Base-by-base conservation (phyloP, 169 alveolate species). In the Cardiosporidium cionae region DNA sequence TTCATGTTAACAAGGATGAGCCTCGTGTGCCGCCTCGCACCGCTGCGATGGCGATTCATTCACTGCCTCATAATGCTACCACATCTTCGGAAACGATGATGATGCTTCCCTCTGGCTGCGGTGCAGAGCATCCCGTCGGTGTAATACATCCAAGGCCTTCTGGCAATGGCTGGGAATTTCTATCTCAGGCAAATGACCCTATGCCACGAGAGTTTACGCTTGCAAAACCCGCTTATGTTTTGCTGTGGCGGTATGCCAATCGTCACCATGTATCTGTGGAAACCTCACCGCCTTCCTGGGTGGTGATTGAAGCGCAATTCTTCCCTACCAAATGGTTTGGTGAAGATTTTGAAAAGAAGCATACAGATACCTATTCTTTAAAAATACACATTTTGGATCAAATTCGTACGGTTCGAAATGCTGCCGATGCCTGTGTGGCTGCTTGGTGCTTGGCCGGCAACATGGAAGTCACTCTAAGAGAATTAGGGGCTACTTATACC, bases 371-470 rank as follows among this genome's bases (percentile, higher is more conserved):
- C 16, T 44, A 16, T 44, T 16, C 16, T 44, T n/a, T 44, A 16
- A 44, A 44, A 44, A n/a, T 44, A 16, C 58, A n/a, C n/a, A 44
- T 44, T n/a, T n/a, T 44, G n/a, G 58, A 44, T 44, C 58, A 44
- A n/a, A 16, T 44, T 16, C 16, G 58, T 16, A n/a, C 58, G 16
- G 58, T 44, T 44, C 16, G n/a, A n/a, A 44, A 16, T 44, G 16
- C n/a, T 44, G 58, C 36, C 16, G 71, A 65, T 2, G 80, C 80
- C 7, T 34, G 33, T 25, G 6, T 74, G 7, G 36, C 54, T 36
- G 80, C 80, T 1, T 74, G 80, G 80, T 65, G 72, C 6, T 44
- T 74, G 0, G 80, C 80, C 1, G 80, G 80, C n/a, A 58, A 73
- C 36, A 25, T 74, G 0, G 80, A 74, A 37, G 25, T 68, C 3